Evolutionary conservation across 345 rosid genomes (phyloP).

Genomic region (Hibiscus mutabilis): DNA sequence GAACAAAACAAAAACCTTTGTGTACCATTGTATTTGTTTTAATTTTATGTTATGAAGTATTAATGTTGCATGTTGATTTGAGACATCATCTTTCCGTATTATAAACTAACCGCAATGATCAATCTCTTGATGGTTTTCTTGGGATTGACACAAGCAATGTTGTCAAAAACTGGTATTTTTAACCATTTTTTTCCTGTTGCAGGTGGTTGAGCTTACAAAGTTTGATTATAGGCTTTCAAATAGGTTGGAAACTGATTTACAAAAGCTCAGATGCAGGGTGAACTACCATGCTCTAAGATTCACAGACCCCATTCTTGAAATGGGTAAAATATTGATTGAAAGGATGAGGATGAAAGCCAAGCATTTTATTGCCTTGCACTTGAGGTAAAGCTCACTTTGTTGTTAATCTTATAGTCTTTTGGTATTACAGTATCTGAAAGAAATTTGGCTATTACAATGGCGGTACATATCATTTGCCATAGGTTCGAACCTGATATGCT

Average conservation of each 20-base stretch:
- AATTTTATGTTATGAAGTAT: neutral
- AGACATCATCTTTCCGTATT: neutral
- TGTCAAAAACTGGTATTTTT: neutral
- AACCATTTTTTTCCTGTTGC: constrained; percentile 15
- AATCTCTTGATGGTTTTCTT: neutral
- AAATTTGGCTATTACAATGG: neutral
- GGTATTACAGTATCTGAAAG: neutral
- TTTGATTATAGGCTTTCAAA: constrained; percentile 90
- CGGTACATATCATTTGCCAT: constrained; percentile 11
- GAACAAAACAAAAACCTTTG: neutral
- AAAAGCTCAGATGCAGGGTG: constrained; percentile 89
- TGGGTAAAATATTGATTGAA: constrained; percentile 58
- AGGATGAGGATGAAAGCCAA: constrained; percentile 65
- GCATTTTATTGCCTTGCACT: constrained; percentile 77
- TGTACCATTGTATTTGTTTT: neutral
- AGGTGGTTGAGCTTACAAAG: constrained; percentile 87
- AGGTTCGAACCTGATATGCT: constrained; percentile 97
- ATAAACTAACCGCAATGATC: neutral
- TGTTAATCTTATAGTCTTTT: neutral
- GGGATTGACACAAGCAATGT: neutral
- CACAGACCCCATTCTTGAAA: constrained; percentile 49
- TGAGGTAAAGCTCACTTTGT: constrained; percentile 44
- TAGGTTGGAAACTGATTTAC: constrained; percentile 56
- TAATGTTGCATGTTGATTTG: neutral
- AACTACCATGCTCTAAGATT: constrained; percentile 82